Conservation (phyloP, 108 stramenopile genomes). For the Fragilaria crotonensis region DNA sequence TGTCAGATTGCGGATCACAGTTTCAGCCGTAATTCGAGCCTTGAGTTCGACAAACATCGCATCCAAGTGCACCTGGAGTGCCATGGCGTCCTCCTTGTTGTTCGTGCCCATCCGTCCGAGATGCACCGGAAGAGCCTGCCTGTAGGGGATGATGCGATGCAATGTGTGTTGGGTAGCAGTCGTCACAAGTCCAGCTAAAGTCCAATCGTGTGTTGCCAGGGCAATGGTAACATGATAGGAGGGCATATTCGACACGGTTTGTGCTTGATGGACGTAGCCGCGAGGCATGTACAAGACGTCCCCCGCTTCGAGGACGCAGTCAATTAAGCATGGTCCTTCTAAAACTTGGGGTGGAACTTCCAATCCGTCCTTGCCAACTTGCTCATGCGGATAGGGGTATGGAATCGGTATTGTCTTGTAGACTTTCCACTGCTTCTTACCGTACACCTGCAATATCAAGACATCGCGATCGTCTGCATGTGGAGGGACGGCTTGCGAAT, state of each 20-base stretch:
- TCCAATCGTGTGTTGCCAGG: slow-evolving; percentile 85
- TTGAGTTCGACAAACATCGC: not conserved
- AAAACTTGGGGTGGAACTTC: slow-evolving; percentile 41
- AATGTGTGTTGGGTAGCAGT: slow-evolving; percentile 24
- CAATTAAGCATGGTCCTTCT: slow-evolving; percentile 31
- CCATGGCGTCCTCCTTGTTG: slow-evolving; percentile 9
- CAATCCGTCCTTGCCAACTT: slow-evolving; percentile 77
- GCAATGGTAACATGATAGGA: slow-evolving; percentile 78
- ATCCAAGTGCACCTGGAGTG: slow-evolving; percentile 9
- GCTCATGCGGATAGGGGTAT: slow-evolving; percentile 72
- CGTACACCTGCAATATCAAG: slow-evolving; percentile 69
- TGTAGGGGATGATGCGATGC: slow-evolving; percentile 22
- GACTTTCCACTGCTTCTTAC: slow-evolving; percentile 71
- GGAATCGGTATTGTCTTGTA: slow-evolving; percentile 55
- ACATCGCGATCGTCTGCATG: slow-evolving; percentile 92
- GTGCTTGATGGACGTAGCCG: slow-evolving; percentile 82
- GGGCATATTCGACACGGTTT: slow-evolving; percentile 14
- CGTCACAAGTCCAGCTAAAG: slow-evolving; percentile 43
- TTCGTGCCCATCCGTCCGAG: slow-evolving; percentile 21
- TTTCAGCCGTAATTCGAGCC: slow-evolving; percentile 25
- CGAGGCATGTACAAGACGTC: slow-evolving; percentile 86
- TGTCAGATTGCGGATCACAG: slow-evolving; percentile 13
- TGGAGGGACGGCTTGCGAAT: slow-evolving; percentile 58
- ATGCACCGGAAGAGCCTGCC: slow-evolving; percentile 34
- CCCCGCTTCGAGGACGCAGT: slow-evolving; percentile 41